phyloP scores from a whole-genome alignment of 768 basidiomycete genomes.

The Suillus subluteus region DNA sequence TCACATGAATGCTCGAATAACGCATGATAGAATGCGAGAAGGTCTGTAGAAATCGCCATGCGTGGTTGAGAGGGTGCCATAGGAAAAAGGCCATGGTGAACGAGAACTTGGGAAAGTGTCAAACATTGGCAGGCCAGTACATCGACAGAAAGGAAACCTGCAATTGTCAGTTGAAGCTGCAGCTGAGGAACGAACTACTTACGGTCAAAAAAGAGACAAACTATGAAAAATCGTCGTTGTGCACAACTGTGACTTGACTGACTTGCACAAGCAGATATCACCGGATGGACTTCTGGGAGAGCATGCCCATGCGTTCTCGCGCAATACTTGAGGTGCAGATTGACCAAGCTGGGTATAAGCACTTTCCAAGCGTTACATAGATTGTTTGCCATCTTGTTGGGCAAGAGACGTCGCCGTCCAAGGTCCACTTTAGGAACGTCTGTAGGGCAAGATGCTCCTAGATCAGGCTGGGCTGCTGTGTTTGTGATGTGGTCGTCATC shows the following conservation, averaged over 20 bases:
- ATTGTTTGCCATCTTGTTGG: background rate
- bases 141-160: constrained; percentile 22
- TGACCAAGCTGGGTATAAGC: background rate
- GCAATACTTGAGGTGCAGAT: background rate
- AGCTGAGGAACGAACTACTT: background rate
- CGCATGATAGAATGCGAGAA: constrained; percentile 37
- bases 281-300: background rate
- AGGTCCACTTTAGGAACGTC: background rate
- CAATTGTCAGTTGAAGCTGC: background rate
- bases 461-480: background rate
- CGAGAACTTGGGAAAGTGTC: constrained; percentile 24
- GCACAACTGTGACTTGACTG: background rate
- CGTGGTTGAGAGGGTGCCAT: constrained; percentile 25
- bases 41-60: constrained; percentile 27
- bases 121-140: constrained; percentile 30
- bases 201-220: constrained; percentile 9
- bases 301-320: background rate
- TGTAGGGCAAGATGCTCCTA: background rate
- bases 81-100: constrained; percentile 39
- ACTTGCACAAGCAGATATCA: constrained; percentile 8
- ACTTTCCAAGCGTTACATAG: background rate
- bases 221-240: background rate
- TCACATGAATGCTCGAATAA: constrained; percentile 43
- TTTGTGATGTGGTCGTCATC: background rate
- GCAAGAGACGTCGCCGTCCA: background rate